A percentile compares a stretch with the other conserved stretches of the same genome.
phyloP scores from a whole-genome alignment of 2,329 filamentous ascomycete genomes.

The Xylariaceae sp. region DNA sequence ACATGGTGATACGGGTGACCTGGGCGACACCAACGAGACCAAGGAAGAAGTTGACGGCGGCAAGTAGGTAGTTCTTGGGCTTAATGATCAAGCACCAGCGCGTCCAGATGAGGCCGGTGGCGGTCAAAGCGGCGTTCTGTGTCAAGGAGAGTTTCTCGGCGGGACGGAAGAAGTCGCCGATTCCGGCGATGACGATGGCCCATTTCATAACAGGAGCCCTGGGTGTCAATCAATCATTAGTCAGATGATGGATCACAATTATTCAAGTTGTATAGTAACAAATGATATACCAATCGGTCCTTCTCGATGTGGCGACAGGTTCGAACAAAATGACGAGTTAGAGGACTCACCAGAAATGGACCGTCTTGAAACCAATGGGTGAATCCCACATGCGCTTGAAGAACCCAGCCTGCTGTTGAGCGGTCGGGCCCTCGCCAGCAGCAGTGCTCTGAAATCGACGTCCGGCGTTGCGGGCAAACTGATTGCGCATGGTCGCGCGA shows the following conservation, averaged over 20 bases:
- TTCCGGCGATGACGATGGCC: conserved; percentile 86
- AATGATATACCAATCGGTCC: too few species aligned
- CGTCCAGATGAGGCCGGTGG: conserved; percentile 95
- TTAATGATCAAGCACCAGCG: conserved; percentile 98
- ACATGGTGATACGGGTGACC: conserved; percentile 69
- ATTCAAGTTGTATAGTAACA: not conserved
- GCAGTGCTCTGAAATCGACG: conserved; percentile 70
- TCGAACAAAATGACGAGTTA: not conserved
- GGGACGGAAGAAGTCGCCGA: conserved; percentile 87
- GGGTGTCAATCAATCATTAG: not conserved
- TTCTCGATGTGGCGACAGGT: too few species aligned
- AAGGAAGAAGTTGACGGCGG: conserved; percentile 97
- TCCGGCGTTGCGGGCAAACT: conserved; percentile 43
- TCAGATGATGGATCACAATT: not conserved
- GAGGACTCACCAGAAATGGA: conserved; percentile 84
- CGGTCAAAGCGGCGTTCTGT: conserved; percentile 85
- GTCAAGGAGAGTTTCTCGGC: conserved; percentile 89
- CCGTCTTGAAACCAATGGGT: conserved; percentile 80
- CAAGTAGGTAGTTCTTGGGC: conserved; percentile 89
- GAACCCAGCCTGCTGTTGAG: conserved; percentile 47
- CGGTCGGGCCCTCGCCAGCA: conserved; percentile 34
- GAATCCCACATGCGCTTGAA: conserved; percentile 82
- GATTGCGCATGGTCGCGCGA: conserved; percentile 47
- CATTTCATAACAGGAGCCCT: conserved; percentile 99
- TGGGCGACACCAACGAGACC: conserved; percentile 83